These are phyloP conservation scores for Sclerospora graminicola DNA, from an alignment of 352 stramenopile genomes.

Conservation along the genomic window DNA sequence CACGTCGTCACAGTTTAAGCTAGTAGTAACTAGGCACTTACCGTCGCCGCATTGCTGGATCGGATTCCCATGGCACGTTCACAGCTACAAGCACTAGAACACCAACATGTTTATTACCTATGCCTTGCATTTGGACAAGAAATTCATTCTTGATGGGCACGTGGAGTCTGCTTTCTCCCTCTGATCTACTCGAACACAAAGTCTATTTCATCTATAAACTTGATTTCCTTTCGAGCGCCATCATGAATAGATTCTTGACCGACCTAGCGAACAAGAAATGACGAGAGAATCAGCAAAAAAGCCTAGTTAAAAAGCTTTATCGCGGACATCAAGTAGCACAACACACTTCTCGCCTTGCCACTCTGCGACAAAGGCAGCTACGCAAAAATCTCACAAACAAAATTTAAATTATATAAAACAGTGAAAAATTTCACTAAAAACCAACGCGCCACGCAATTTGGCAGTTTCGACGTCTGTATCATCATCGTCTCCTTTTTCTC, in stretches of 20 bases:
- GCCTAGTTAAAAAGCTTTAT: background rate
- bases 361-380: slow-evolving; percentile 78
- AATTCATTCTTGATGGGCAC: slow-evolving; percentile 97
- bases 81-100: slow-evolving; percentile 95
- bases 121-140: slow-evolving; percentile 96
- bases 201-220: slow-evolving; percentile 98
- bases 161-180: slow-evolving; percentile 94
- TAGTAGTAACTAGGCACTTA: slow-evolving; percentile 22
- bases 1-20: slow-evolving; percentile 1
- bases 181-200: slow-evolving; percentile 86
- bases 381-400: slow-evolving; percentile 1
- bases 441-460: slow-evolving; percentile 92
- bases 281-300: background rate
- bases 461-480: slow-evolving; percentile 91
- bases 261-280: slow-evolving; percentile 38
- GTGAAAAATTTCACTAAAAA: slow-evolving; percentile 34
- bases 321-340: background rate
- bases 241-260: slow-evolving; percentile 97
- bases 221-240: slow-evolving; percentile 93
- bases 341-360: slow-evolving; percentile 92
- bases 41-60: slow-evolving; percentile 93
- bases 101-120: slow-evolving; percentile 84
- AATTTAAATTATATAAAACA: background rate
- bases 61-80: slow-evolving; percentile 98
- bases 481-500: slow-evolving; percentile 78